phyloP scores from a whole-genome alignment of 345 rosid genomes.

The Brassica incana region DNA sequence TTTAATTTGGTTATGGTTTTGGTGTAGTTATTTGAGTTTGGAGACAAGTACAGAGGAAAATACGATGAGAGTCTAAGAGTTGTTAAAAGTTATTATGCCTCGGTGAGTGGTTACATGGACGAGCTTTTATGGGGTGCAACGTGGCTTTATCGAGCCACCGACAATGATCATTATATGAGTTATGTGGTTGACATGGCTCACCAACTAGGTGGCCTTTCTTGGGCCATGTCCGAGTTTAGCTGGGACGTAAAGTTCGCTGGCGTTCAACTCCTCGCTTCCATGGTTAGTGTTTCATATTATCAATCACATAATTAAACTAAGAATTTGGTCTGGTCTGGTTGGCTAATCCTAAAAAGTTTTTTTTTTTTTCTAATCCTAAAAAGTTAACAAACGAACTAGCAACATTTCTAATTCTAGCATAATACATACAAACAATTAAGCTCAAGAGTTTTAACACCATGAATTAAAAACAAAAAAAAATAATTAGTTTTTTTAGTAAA shows the following conservation, averaged over 20 bases:
- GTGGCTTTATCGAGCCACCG: conserved; percentile 96
- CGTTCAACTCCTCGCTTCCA: conserved; percentile 71
- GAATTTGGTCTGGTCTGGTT: no score
- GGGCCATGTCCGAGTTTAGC: conserved; percentile 94
- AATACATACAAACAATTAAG: no score
- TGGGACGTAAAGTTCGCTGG: conserved; percentile 99
- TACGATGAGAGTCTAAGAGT: conserved; percentile 71
- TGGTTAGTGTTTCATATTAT: conserved; percentile 46
- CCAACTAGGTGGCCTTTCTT: conserved; percentile 72
- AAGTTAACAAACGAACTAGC: no score
- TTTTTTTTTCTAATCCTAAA: no score
- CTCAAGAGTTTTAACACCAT: no score
- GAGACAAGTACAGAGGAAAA: conserved; percentile 72
- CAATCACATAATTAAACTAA: background rate
- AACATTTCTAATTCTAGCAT: no score
- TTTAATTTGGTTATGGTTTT: conserved; percentile 8
- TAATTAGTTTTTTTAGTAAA: no score
- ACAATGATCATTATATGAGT: conserved; percentile 54
- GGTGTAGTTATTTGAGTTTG: conserved; percentile 81
- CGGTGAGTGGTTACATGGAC: conserved; percentile 94
- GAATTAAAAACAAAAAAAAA: no score
- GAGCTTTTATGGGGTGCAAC: conserved; percentile 93
- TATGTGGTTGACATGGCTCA: conserved; percentile 63
- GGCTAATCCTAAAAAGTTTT: no score
- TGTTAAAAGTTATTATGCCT: conserved; percentile 81